Evolutionary conservation across 345 rosid genomes (phyloP).

Genomic region (Linum usitatissimum): DNA sequence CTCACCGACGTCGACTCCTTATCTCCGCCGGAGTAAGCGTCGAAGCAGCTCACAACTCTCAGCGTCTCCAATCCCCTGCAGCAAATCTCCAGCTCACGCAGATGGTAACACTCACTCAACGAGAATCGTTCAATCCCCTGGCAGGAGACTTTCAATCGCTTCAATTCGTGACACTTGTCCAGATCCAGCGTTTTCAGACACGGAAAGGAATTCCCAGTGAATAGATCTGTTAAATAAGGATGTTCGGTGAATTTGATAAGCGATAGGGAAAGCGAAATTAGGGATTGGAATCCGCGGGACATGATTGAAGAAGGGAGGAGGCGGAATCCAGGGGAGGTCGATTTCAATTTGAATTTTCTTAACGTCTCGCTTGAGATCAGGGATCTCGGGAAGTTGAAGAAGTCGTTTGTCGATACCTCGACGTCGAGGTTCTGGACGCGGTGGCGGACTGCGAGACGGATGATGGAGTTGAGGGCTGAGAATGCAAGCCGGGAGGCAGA

Average conservation of each 20-base stretch:
- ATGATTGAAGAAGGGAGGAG: slow-evolving; percentile 49
- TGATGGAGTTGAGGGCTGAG: slow-evolving; percentile 46
- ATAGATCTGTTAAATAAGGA: slow-evolving; percentile 46
- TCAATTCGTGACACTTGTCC: slow-evolving; percentile 42
- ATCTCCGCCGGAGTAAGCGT: slow-evolving; percentile 21
- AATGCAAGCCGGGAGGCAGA: slow-evolving; percentile 44
- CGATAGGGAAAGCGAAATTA: slow-evolving; percentile 41
- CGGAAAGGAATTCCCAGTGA: slow-evolving; percentile 54
- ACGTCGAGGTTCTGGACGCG: slow-evolving; percentile 62
- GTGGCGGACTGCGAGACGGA: slow-evolving; percentile 58
- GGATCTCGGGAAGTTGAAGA: slow-evolving; percentile 66
- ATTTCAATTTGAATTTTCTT: slow-evolving; percentile 42
- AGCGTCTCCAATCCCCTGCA: slow-evolving; percentile 35
- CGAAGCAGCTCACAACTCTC: slow-evolving; percentile 49
- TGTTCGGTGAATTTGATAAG: slow-evolving; percentile 37
- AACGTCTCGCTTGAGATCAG: slow-evolving; percentile 41
- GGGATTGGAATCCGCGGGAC: slow-evolving; percentile 44
- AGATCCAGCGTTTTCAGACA: slow-evolving; percentile 44
- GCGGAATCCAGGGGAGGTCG: slow-evolving; percentile 58
- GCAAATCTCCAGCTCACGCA: slow-evolving; percentile 41
- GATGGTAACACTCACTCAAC: slow-evolving; percentile 41
- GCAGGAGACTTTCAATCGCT: slow-evolving; percentile 48
- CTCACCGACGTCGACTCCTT: slow-evolving; percentile 45
- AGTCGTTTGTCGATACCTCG: slow-evolving; percentile 63
- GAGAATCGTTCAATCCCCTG: slow-evolving; percentile 40